These are phyloP conservation scores for Chlorociboria aeruginascens DNA, from an alignment of 495 filamentous ascomycete genomes.

Conservation along the genomic window DNA sequence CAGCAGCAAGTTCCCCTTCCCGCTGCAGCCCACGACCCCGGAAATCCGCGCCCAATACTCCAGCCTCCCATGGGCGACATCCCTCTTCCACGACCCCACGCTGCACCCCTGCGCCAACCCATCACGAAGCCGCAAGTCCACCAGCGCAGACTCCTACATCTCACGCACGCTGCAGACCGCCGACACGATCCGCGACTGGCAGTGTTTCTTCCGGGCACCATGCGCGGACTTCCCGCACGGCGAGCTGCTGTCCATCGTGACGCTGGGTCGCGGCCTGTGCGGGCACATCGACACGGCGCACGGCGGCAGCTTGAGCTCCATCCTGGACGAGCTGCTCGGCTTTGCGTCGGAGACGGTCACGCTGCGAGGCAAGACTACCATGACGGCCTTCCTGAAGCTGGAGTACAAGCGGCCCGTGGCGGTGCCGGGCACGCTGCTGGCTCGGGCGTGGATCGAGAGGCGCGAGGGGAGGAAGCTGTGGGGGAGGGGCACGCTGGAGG, in stretches of 20 bases:
- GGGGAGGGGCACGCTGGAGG: constrained; percentile 20
- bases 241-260: constrained; percentile 2
- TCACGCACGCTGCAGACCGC: constrained; percentile 40
- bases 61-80: background rate
- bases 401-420: constrained; percentile 21
- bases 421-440: constrained; percentile 20
- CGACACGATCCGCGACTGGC: constrained; percentile 37
- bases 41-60: background rate
- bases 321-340: constrained; percentile 20
- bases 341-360: constrained; percentile 11
- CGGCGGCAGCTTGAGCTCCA: constrained; percentile 10
- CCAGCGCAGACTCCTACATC: constrained; percentile 40
- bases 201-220: constrained; percentile 32
- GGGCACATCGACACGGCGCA: constrained; percentile 11
- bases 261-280: constrained; percentile 5
- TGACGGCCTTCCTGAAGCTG: constrained; percentile 22
- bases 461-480: constrained; percentile 22
- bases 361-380: constrained; percentile 13
- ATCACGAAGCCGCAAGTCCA: background rate
- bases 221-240: background rate
- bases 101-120: background rate
- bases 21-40: background rate
- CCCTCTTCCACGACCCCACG: constrained; percentile 1
- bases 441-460: constrained; percentile 17
- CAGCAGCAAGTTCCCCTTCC: background rate